These are phyloP conservation scores for Physcia stellaris DNA, from an alignment of 495 filamentous ascomycete genomes.

Conservation along the genomic window DNA sequence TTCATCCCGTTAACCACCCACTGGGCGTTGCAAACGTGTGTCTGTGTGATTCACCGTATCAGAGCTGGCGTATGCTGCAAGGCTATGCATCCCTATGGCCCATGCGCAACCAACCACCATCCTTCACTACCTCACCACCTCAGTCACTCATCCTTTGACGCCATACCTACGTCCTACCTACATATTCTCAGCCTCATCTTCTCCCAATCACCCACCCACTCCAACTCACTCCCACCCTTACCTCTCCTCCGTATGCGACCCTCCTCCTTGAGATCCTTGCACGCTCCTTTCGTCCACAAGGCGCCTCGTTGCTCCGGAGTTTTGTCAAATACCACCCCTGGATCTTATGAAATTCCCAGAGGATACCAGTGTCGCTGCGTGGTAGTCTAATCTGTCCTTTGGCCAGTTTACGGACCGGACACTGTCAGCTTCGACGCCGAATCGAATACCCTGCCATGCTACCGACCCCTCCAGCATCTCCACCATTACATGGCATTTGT, in stretches of 20 bases:
- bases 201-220: constrained; percentile 6
- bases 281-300: not conserved
- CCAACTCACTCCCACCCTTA: constrained; percentile 7
- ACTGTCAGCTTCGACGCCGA: not conserved
- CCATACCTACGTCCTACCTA: not conserved
- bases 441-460: constrained; percentile 16
- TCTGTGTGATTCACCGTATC: constrained; percentile 4
- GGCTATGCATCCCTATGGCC: not conserved
- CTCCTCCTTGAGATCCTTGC: not conserved
- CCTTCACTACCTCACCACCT: not conserved
- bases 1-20: constrained; percentile 2
- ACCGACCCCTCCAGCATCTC: constrained; percentile 48
- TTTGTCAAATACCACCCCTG: not conserved
- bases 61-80: constrained; percentile 1
- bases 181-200: constrained; percentile 7
- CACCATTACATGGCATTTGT: constrained; percentile 36
- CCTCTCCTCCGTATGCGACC: constrained; percentile 11
- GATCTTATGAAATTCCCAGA: not conserved
- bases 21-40: constrained; percentile 1
- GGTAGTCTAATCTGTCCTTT: constrained; percentile 1
- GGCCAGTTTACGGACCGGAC: constrained; percentile 23
- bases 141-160: constrained; percentile 2
- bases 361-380: not conserved
- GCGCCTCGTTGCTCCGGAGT: not conserved
- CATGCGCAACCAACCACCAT: constrained; percentile 6